phyloP scores from a whole-genome alignment of 23 red algal species.

The Gracilaria caudata region DNA sequence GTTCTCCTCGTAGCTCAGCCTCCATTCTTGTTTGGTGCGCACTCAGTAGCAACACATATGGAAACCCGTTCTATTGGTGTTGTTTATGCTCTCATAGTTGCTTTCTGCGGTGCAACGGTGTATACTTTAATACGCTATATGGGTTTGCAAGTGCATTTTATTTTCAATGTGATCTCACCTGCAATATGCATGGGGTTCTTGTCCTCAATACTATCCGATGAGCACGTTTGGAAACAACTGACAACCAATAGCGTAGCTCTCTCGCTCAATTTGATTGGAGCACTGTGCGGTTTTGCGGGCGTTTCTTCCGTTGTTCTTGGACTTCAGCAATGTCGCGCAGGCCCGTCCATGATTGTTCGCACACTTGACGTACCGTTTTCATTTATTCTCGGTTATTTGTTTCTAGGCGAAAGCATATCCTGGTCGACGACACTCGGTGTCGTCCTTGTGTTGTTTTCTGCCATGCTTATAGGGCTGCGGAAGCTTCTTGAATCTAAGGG shows the following conservation, averaged over 20 bases:
- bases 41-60: background rate
- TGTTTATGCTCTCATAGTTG: background rate
- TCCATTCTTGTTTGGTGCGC: background rate
- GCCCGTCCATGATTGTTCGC: conserved; percentile 35
- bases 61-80: background rate
- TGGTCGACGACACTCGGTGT: background rate
- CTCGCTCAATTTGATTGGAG: background rate
- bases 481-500: no score
- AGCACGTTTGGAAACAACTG: background rate
- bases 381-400: conserved; percentile 34
- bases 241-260: background rate
- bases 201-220: background rate
- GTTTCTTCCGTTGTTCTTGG: background rate
- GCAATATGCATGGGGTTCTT: background rate
- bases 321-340: conserved; percentile 41
- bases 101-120: background rate
- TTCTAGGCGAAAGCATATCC: conserved; percentile 23
- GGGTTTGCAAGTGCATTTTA: conserved; percentile 44
- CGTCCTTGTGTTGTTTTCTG: background rate
- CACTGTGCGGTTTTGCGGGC: conserved; percentile 25
- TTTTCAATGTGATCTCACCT: background rate
- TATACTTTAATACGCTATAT: conserved; percentile 6
- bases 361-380: conserved; percentile 37
- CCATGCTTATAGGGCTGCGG: no score
- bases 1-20: conserved; percentile 29